Evolutionary conservation across 768 basidiomycete genomes (phyloP), one percentile per base, ranked within the genome.

Genomic region (Chalciporus piperatus): DNA sequence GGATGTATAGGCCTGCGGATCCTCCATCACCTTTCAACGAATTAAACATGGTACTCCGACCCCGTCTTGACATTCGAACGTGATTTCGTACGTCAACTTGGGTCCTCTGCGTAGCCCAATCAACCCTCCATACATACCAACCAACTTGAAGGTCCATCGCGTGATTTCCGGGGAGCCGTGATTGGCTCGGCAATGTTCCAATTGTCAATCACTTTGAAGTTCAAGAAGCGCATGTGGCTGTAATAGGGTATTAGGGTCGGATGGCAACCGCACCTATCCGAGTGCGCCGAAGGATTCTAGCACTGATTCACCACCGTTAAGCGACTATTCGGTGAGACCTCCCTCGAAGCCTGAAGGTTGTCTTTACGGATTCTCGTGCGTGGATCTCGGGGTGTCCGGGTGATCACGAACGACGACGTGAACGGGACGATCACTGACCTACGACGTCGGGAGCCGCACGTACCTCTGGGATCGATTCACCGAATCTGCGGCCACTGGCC

Each of bases 151-250:
- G 12, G 28, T 30, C 28, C 6, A 5, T 30, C 12, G 28, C 9
- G 28, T 30, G 12, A 30, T 30, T 30, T 22, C 30, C 30, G 30
- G 10, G 9, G 10, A 9, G 3, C 30, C 30, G 13, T 32, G 30
- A 32, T 32, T 28, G 25, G 7, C 41, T 43, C 1, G n/a, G 41
- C 20, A 74, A 72, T 76, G 74, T 52, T 67, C 70, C 35, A 66
- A 69, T 28, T 80, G 81, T 81, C 47, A 75, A 77, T 55, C 82
- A 81, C 54, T 76, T 77, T 45, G 79, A 80, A 55, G 71, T 77
- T 45, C 78, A 80, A 55, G 71, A 73, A 56, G 56, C 64, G 7
- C 74, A 73, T 49, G 75, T 73, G 41, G 64, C 71, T 37, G 64
- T 68, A 17, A 42, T 22, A 22, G 22, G 22, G 22, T 22, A n/a